Conservation (phyloP, 805 yeast species). For the Candida methanosorbosa region DNA sequence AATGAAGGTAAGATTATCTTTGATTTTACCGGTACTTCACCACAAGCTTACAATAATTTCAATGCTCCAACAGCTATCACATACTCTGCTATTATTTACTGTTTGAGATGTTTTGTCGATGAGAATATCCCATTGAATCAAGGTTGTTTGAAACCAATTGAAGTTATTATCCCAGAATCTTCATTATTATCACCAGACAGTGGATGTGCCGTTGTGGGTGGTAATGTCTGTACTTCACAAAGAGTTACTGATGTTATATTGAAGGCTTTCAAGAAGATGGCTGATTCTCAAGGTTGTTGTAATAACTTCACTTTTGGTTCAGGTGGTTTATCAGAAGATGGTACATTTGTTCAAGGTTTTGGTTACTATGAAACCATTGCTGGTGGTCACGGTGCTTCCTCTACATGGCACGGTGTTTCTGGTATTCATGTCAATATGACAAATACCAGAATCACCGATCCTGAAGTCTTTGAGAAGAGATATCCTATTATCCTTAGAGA, state of each 20-base stretch:
- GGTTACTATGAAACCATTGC: conserved; percentile 94
- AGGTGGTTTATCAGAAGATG: conserved; percentile 48
- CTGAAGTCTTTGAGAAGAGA: conserved; percentile 80
- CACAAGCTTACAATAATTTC: conserved; percentile 81
- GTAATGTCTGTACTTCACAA: conserved; percentile 93
- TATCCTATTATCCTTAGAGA: conserved; percentile 76
- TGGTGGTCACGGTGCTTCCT: conserved; percentile 90
- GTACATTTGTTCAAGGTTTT: conserved; percentile 54
- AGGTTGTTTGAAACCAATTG: conserved; percentile 80
- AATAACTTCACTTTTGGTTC: conserved; percentile 90
- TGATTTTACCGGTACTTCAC: conserved; percentile 81
- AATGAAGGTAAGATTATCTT: conserved; percentile 56
- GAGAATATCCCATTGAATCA: conserved; percentile 89
- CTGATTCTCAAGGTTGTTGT: conserved; percentile 94
- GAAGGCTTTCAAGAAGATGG: conserved; percentile 81
- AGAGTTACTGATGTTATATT: conserved; percentile 84
- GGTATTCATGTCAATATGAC: conserved; percentile 96
- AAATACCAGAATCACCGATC: conserved; percentile 86
- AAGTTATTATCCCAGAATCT: conserved; percentile 53
- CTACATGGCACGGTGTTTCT: conserved; percentile 75
- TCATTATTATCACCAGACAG: conserved; percentile 65
- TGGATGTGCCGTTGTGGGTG: conserved; percentile 91
- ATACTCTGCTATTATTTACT: conserved; percentile 80
- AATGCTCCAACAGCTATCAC: conserved; percentile 93
- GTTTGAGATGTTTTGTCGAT: conserved; percentile 74